These are phyloP conservation scores for Penicillium lividum DNA, from an alignment of 495 filamentous ascomycete species.

Conservation along the genomic window DNA sequence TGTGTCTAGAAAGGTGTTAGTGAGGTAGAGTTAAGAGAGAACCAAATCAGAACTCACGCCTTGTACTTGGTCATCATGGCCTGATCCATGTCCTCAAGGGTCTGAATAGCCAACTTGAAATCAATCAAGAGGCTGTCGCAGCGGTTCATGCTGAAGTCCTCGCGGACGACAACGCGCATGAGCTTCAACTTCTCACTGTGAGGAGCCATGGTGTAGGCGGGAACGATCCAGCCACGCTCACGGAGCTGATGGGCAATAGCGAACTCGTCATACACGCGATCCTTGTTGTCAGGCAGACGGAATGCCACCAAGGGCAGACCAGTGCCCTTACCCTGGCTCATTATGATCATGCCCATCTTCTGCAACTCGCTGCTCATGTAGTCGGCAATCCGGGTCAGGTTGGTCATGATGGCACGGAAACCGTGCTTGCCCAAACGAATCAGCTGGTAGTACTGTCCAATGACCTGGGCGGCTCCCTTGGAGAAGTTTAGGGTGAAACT, in stretches of 20 bases:
- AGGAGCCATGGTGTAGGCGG: conserved; percentile 94
- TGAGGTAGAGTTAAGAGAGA: neutral
- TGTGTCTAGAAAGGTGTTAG: conserved; percentile 38
- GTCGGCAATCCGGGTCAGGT: conserved; percentile 79
- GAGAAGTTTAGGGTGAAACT: conserved; percentile 98
- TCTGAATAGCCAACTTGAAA: conserved; percentile 66
- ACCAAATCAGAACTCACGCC: conserved; percentile 45
- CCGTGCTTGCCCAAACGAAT: conserved; percentile 89
- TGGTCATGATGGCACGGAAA: conserved; percentile 83
- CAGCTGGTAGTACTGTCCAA: conserved; percentile 94
- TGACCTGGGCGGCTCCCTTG: conserved; percentile 87
- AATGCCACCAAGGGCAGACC: conserved; percentile 88
- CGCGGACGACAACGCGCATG: conserved; percentile 84
- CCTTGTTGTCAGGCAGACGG: conserved; percentile 59
- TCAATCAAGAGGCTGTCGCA: conserved; percentile 73
- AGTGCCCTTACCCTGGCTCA: conserved; percentile 71
- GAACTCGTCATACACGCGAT: conserved; percentile 79
- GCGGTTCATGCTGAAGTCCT: conserved; percentile 78
- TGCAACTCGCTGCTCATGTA: conserved; percentile 71
- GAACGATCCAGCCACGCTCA: conserved; percentile 83
- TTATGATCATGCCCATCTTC: conserved; percentile 77
- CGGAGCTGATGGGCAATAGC: conserved; percentile 79
- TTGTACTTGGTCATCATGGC: conserved; percentile 64
- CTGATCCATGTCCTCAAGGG: conserved; percentile 72
- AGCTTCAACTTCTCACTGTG: conserved; percentile 75